Evolutionary conservation across 305 asterid genomes (phyloP), one percentile per base, ranked within the genome.

Genomic region (Solanum aculeatissimum): DNA sequence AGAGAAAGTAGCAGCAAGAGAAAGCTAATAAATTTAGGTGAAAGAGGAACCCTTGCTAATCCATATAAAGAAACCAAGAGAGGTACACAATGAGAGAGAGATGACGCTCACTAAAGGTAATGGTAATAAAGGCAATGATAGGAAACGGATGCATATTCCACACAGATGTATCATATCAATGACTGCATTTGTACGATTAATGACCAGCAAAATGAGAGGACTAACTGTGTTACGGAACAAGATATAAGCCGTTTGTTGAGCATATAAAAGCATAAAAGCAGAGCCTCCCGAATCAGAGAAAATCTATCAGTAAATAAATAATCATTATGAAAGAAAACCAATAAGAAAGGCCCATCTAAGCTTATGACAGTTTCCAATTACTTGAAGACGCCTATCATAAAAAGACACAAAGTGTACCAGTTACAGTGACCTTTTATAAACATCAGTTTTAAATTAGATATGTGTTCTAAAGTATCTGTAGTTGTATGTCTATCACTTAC

Each of bases 401-500:
- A 38, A 19, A 69, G 51, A 69, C 78, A 69, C 43, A 35, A 32
- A 35, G 38, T 72, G n/a, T 45, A 45, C 4, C 81, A 23, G 2
- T 49, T 27, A 75, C 58, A 45, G 81, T 45, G 58, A 75, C 27
- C 82, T 78, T 32, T 18, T 18, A 53, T 29, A 38, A 53, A 77
- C 27, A 3, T 78, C 32, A 54, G 68, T 19, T 32, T 54, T 14
- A 18, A 53, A 32, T n/a, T 29, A 78, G 14, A 78, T 47, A 78
- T 19, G 19, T n/a, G 10, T 10, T 7, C 29, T 10, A 78, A 78
- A 18, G 83, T 32, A 78, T 53, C n/a, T 53, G 45, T 32, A 32
- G 60, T 9, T 27, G 62, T 78, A 53, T 78, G 81, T 53, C 65
- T 29, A 49, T 11, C 40, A 54, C 97, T 83, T 89, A 94, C 99